Evolutionary conservation across 2,329 filamentous ascomycete species (phyloP), one percentile per base, ranked within the genome.

Genomic region (Botrytis medusae): DNA sequence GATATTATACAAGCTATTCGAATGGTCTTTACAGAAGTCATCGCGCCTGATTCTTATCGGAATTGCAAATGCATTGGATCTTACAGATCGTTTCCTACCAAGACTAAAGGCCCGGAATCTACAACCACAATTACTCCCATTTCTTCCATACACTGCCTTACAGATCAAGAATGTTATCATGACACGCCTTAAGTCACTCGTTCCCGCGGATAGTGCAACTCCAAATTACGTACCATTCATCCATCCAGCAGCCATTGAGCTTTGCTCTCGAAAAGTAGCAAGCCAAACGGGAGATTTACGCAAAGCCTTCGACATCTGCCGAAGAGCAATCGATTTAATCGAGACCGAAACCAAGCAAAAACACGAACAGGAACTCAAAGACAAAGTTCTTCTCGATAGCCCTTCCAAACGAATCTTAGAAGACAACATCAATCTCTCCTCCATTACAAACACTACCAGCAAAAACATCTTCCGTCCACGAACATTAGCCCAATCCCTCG

Each of bases 261-360:
- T 99, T 62, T 97, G 95, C 81, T 92, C 96, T 12, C 93, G 96
- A 81, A 99, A 98, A 82, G 93, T 99, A 25, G 92, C 96, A 6
- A 94, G 92, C 71, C 95, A 98, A 81, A 97, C 94, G 0, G 96
- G 96, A 61, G 96, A 99, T 82, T 83, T 99, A 67, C 93, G 96
- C 74, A 97, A 97, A 82, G 95, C 95, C 0, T 98, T 98, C 79
- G 95, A 98, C 82, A 93, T 99, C 74, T 94, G 95, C 82, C 92
- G 94, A 64, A 90, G 94, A 71, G 94, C 95, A 5, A 90, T 99
- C 72, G 95, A 98, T 81, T 84, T 97, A 34, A 90, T 98, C 67
- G 96, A 98, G 83, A 86, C 89, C 70, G 95, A 98, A 82, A 95
- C 93, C 1, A 89, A 90, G 74, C 86, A 90, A 75, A 93, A 92